Percentiles rank a stretch among this genome's conserved stretches.
Conservation (phyloP, 1,284 basidiomycete genomes). For the Ceratobasidium sp. region DNA sequence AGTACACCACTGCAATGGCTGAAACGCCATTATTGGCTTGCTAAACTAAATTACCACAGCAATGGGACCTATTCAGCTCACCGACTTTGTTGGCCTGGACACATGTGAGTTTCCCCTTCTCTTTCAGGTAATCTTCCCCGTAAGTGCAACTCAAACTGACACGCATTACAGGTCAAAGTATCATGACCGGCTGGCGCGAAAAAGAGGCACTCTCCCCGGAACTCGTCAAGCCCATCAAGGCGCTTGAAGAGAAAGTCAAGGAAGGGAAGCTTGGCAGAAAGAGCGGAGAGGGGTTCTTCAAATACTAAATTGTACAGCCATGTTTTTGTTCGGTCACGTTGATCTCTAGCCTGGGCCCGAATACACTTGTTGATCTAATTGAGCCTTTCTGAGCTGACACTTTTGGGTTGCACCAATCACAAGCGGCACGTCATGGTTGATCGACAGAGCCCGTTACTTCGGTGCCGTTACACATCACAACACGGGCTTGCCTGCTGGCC, state of each 20-base stretch:
- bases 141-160: slow-evolving; percentile 45
- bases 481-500: too few species aligned
- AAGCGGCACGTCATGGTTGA: too few species aligned
- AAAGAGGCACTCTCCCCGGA: slow-evolving; percentile 55
- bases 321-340: too few species aligned
- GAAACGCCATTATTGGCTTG: neutral
- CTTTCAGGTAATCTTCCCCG: slow-evolving; percentile 49
- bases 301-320: slow-evolving; percentile 51
- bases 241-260: slow-evolving; percentile 61
- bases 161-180: slow-evolving; percentile 53
- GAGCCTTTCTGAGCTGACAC: too few species aligned
- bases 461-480: neutral
- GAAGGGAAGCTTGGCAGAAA: slow-evolving; percentile 65
- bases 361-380: too few species aligned
- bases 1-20: slow-evolving; percentile 16
- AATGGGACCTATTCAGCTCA: slow-evolving; percentile 64
- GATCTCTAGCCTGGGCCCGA: too few species aligned
- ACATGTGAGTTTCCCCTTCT: slow-evolving; percentile 48
- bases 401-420: too few species aligned
- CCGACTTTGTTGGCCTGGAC: slow-evolving; percentile 65
- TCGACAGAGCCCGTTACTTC: neutral
- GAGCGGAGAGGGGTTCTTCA: slow-evolving; percentile 60
- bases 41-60: slow-evolving; percentile 40
- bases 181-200: slow-evolving; percentile 60
- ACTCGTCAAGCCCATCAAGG: slow-evolving; percentile 57